Base-by-base conservation (phyloP, 169 alveolate species). In the Eimeria praecox region DNA sequence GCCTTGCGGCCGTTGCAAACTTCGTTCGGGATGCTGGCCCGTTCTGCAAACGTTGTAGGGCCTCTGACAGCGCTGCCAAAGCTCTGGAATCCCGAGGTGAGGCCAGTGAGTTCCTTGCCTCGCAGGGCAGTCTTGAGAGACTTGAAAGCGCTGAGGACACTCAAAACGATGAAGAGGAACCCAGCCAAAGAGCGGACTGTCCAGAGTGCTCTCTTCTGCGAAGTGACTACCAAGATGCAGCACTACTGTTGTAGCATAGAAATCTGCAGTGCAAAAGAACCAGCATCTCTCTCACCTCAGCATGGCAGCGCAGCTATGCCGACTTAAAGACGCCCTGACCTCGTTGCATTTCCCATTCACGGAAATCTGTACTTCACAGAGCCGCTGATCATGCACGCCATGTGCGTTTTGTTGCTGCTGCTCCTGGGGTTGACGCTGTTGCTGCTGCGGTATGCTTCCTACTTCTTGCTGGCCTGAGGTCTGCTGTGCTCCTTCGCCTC, bases 261-360 rank as follows among this genome's bases (percentile, higher is more conserved):
- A 12, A 44, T 78, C 88, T 44, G 30, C 77, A 83, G 49, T 35
- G 44, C 54, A 46, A 42, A 24, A 4, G 9, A 42, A 42, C 10
- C 9, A 40, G 52, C 49, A 73, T 10, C 35, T 52, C 52, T 49
- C 93, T 64, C 82, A 87, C 93, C 93, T 87, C 33, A 87, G 35
- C n/a, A 87, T 9, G 73, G 66, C 80, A 59, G 93, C 66, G 93
- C 93, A 87, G 27, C 71, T 46, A 18, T 35, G 30, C 44, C 80
- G 93, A 62, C 93, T 87, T 27, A 87, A 35, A 24, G 66, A 62
- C 4, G 73, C 80, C 49, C 42, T 62, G 40, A 87, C 64, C 49
- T 62, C 64, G 83, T 40, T 40, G n/a, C 78, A 87, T 27, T 87
- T 87, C 22, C 93, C 93, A 24, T 64, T 59, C 42, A 87, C 42